Percentiles rank a stretch among this genome's conserved stretches.
Conservation (phyloP, 495 filamentous ascomycete genomes). For the Xylaria venustula region DNA sequence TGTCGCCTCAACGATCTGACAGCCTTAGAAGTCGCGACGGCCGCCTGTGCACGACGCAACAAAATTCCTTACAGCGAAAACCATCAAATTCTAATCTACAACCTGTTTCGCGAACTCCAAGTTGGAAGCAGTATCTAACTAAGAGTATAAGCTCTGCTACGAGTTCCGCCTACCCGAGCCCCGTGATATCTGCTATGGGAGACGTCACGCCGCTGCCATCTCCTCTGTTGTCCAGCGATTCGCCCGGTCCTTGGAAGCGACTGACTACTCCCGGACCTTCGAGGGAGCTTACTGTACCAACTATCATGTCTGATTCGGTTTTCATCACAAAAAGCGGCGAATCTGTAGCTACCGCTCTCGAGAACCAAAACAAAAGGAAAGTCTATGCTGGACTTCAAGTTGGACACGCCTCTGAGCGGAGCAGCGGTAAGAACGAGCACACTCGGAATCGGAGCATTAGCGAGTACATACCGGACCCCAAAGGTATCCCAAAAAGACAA, state of each 20-base stretch:
- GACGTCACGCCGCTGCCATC: constrained; percentile 94
- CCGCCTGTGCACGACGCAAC: constrained; percentile 26
- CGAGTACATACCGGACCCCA: constrained; percentile 75
- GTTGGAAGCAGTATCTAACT: constrained; percentile 39
- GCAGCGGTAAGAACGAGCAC: constrained; percentile 40
- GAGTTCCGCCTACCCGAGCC: constrained; percentile 49
- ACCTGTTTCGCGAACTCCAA: constrained; percentile 47
- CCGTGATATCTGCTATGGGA: constrained; percentile 75
- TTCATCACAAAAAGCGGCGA: constrained; percentile 51
- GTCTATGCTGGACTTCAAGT: constrained; percentile 47
- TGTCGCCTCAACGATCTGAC: constrained; percentile 22
- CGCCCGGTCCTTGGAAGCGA: constrained; percentile 69
- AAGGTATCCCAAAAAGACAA: constrained; percentile 65
- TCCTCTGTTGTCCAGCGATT: constrained; percentile 69
- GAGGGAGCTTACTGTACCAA: constrained; percentile 32
- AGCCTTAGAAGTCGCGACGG: constrained; percentile 25
- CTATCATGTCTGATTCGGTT: constrained; percentile 43
- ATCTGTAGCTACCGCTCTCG: constrained; percentile 44
- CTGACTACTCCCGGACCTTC: constrained; percentile 41
- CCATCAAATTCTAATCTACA: constrained; percentile 40
- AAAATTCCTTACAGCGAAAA: constrained; percentile 33
- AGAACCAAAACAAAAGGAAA: constrained; percentile 51
- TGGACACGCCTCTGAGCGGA: constrained; percentile 22
- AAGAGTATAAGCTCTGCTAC: constrained; percentile 41
- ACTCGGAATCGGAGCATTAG: constrained; percentile 77